A percentile compares a stretch with the other conserved stretches of the same genome.
These are phyloP conservation scores for Austroboletus novae-zelandiae DNA, from an alignment of 1,284 basidiomycete genomes.

Conservation along the genomic window DNA sequence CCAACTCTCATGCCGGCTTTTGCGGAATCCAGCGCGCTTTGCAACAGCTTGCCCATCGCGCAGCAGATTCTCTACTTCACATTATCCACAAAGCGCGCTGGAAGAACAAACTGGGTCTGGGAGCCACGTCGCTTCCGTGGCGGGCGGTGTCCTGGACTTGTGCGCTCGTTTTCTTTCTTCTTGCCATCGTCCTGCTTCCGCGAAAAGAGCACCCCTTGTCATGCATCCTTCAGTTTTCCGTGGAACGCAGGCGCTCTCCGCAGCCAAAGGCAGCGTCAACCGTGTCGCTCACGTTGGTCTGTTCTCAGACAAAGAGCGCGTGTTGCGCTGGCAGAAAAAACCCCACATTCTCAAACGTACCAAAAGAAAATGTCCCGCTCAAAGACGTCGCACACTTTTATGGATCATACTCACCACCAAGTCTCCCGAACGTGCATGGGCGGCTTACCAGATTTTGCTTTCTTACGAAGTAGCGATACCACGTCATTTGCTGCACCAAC, in stretches of 20 bases:
- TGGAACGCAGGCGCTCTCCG: not conserved
- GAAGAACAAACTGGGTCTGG: conserved; percentile 1
- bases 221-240: not conserved
- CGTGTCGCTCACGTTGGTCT: conserved; percentile 7
- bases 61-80: conserved; percentile 6
- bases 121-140: not conserved
- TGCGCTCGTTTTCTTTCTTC: not conserved
- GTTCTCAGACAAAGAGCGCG: not conserved
- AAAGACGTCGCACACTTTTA: conserved; percentile 24
- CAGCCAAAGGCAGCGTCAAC: conserved; percentile 3
- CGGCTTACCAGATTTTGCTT: conserved; percentile 49
- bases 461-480: conserved; percentile 38
- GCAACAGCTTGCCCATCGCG: not conserved
- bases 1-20: conserved; percentile 14
- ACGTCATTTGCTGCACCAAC: conserved; percentile 54
- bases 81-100: not conserved
- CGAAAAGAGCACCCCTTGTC: not conserved
- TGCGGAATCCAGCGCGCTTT: conserved; percentile 9
- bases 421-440: conserved; percentile 54
- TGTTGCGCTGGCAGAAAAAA: not conserved
- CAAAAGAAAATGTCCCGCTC: conserved; percentile 19
- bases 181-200: not conserved
- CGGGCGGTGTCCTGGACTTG: not conserved
- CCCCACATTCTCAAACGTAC: not conserved
- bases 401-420: conserved; percentile 36